Evolutionary conservation across 2,329 filamentous ascomycete genomes (phyloP).

Genomic region (Mycosphaerella sp.): DNA sequence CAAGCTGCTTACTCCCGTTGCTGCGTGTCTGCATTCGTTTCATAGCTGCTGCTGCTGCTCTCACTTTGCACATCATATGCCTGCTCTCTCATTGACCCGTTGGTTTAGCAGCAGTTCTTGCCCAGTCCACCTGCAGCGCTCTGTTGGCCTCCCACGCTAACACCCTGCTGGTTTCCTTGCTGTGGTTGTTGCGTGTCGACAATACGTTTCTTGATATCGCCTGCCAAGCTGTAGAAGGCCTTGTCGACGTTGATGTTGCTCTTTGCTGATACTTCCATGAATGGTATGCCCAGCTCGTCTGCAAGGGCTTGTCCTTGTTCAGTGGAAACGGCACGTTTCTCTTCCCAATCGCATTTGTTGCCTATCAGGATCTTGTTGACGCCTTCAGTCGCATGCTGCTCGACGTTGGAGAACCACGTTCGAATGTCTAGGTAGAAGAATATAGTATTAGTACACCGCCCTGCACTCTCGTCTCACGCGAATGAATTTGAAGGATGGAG

Average conservation of each 20-base stretch:
- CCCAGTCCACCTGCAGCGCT: slow-evolving; percentile 29
- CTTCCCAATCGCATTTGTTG: slow-evolving; percentile 99
- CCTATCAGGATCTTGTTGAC: slow-evolving; percentile 99
- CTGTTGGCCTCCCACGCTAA: slow-evolving; percentile 29
- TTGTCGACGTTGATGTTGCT: slow-evolving; percentile 99
- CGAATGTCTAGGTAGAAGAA: slow-evolving; percentile 70
- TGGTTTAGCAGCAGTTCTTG: slow-evolving; percentile 59
- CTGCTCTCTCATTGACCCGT: too few species aligned
- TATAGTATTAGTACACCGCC: neutral
- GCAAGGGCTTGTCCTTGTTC: slow-evolving; percentile 90
- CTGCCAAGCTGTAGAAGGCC: slow-evolving; percentile 90
- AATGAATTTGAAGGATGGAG: neutral
- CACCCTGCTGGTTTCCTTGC: slow-evolving; percentile 63
- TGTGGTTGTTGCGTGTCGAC: slow-evolving; percentile 68
- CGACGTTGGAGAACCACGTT: slow-evolving; percentile 99
- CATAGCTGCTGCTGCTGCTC: neutral
- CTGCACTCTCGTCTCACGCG: neutral
- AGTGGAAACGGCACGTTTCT: slow-evolving; percentile 90
- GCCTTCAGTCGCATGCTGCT: slow-evolving; percentile 95
- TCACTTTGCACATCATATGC: neutral
- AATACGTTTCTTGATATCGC: slow-evolving; percentile 97
- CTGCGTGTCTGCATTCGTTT: neutral
- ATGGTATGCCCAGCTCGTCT: slow-evolving; percentile 93
- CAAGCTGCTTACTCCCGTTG: neutral
- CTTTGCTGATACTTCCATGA: slow-evolving; percentile 97